phyloP scores from a whole-genome alignment of 2,329 filamentous ascomycete species.

The Colletotrichum melonis region DNA sequence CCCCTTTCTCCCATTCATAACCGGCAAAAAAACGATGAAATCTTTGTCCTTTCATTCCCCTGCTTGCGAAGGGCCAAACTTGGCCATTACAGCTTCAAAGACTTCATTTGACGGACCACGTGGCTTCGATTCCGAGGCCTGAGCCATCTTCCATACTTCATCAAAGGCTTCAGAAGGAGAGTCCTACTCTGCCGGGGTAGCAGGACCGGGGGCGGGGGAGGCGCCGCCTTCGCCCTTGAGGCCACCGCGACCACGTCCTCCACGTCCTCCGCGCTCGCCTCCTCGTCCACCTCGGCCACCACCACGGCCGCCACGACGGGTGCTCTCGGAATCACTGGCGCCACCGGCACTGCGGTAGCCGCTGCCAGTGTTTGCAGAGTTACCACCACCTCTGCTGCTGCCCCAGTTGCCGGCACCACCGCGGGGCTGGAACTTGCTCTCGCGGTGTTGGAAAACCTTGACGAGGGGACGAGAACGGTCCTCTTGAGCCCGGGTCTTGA shows the following conservation, averaged over 20 bases:
- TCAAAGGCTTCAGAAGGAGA: slow-evolving; percentile 29
- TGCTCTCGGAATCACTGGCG: slow-evolving; percentile 75
- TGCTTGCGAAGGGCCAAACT: slow-evolving; percentile 24
- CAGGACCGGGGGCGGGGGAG: slow-evolving; percentile 63
- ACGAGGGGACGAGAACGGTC: slow-evolving; percentile 84
- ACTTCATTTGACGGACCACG: slow-evolving; percentile 29
- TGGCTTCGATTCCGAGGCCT: slow-evolving; percentile 7
- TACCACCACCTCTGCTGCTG: slow-evolving; percentile 72
- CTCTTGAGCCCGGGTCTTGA: slow-evolving; percentile 78
- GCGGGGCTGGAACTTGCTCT: slow-evolving; percentile 67
- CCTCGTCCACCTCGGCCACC: slow-evolving; percentile 68
- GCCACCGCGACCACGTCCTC: slow-evolving; percentile 63
- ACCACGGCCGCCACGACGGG: slow-evolving; percentile 66
- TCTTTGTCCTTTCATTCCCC: slow-evolving; percentile 30
- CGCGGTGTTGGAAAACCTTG: slow-evolving; percentile 82
- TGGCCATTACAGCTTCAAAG: slow-evolving; percentile 33
- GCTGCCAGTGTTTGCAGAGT: slow-evolving; percentile 65
- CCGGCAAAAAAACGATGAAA: slow-evolving; percentile 11
- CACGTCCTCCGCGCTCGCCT: slow-evolving; percentile 63
- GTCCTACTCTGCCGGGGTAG: slow-evolving; percentile 55
- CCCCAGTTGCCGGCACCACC: slow-evolving; percentile 77
- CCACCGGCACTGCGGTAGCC: slow-evolving; percentile 89
- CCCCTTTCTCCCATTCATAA: slow-evolving; percentile 26
- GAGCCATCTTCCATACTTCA: slow-evolving; percentile 16
- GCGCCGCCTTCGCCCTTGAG: slow-evolving; percentile 69